Base-by-base conservation (phyloP, 768 basidiomycete genomes). In the Hydnomerulius pinastri region DNA sequence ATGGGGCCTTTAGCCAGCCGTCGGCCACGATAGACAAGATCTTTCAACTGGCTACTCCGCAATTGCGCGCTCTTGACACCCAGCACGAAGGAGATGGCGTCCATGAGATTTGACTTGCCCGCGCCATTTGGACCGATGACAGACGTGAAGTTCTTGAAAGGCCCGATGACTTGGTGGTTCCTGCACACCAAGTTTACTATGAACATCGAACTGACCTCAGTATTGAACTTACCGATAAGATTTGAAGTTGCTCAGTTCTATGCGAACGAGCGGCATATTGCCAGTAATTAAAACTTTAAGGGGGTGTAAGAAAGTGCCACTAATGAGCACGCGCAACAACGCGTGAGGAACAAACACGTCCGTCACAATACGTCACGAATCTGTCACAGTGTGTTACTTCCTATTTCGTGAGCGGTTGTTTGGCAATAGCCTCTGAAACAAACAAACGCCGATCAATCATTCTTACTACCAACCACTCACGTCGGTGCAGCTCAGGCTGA, bases 21-120 rank as follows among this genome's bases (percentile, higher is more conserved):
- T 30, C 86, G 72, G n/a, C 93, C 94, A 17, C 97, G 90, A 69
- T 98, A 98, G 4, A 99, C 91, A 35, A 99, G 78, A 67, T 98
- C 97, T 63, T 92, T 95, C 21, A 98, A 76, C 60, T 98, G 94
- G 38, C 91, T 92, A 64, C 90, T 93, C 39, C 96, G 81, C 28
- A 99, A 78, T 56, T 97, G 92, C 2, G 86, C 89, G 53, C 91
- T 94, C 75, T 95, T 93, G 24, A 98, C 89, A 25, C 97, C 97
- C 6, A 99, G 85, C 8, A 98, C 97, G 66, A 99, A 98, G 4
- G 97, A 98, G 57, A 99, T 98, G 44, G 97, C 97, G 66, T 99
- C 97, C 97, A 98, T 98, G 48, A 98, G 83, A 68, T 99, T 99
- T 9, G 93, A 96, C 67, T 99, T 98, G 52, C 97, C 97, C 1